These are phyloP conservation scores for Lotmaria passim DNA, from an alignment of 208 protist species.

Conservation along the genomic window DNA sequence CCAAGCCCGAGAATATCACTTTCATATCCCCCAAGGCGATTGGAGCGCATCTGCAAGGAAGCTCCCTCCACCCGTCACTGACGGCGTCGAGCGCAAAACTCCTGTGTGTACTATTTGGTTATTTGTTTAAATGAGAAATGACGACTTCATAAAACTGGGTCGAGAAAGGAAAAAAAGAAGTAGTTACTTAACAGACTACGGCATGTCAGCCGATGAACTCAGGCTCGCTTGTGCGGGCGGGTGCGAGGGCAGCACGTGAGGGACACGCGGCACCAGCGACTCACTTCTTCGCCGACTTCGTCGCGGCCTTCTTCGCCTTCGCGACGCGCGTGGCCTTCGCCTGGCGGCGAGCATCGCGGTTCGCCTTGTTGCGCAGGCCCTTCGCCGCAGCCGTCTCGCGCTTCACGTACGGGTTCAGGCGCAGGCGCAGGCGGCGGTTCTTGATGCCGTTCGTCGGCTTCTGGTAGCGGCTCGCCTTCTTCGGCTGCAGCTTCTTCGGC, in stretches of 20 bases:
- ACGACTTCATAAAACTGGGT: no score
- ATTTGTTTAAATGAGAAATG: constrained; percentile 2
- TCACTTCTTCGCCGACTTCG: constrained; percentile 46
- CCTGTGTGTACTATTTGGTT: not conserved
- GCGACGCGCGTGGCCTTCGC: constrained; percentile 40
- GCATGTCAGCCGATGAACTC: not conserved
- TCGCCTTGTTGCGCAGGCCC: constrained; percentile 54
- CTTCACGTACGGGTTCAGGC: constrained; percentile 81
- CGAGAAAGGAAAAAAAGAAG: constrained; percentile 11
- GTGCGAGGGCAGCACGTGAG: not conserved
- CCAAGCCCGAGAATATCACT: no score
- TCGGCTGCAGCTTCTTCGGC: constrained; percentile 75
- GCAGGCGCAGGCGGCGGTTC: constrained; percentile 80
- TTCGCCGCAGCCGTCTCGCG: constrained; percentile 60
- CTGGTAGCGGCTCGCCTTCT: constrained; percentile 37
- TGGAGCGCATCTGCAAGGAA: no score
- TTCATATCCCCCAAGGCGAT: no score
- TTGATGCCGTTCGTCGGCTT: constrained; percentile 73
- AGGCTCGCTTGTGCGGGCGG: not conserved
- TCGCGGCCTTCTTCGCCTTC: constrained; percentile 64
- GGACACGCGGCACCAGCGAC: not conserved
- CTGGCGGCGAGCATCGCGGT: constrained; percentile 58
- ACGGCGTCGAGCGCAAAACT: no score
- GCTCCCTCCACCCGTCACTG: no score
- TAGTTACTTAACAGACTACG: constrained; percentile 17